These are phyloP conservation scores for Nakazawaea siamensis DNA, from an alignment of 805 yeast genomes.

Conservation along the genomic window DNA sequence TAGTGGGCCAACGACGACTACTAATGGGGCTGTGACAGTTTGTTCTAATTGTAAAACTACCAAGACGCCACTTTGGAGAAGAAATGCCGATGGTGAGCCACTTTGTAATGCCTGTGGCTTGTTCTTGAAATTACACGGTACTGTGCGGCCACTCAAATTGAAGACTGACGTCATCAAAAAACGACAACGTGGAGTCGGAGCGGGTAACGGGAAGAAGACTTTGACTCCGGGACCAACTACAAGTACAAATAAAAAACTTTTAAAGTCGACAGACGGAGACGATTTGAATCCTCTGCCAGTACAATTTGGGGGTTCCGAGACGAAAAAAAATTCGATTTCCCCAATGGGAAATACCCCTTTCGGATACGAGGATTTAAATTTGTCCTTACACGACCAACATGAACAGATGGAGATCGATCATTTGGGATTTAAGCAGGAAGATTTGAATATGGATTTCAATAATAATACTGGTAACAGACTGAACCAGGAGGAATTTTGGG, in stretches of 20 bases:
- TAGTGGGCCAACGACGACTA: too few relatives aligned
- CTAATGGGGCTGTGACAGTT: conserved; percentile 17
- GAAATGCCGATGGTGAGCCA: conserved; percentile 88
- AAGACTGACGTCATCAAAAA: conserved; percentile 91
- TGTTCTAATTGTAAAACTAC: conserved; percentile 90
- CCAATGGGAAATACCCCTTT: too few relatives aligned
- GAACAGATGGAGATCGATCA: conserved; percentile 7
- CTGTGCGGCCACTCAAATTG: conserved; percentile 81
- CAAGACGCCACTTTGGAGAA: conserved; percentile 92
- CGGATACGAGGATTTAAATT: background rate
- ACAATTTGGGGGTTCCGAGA: too few relatives aligned
- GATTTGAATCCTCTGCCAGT: conserved; percentile 40
- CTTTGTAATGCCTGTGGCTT: conserved; percentile 95
- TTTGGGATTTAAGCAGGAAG: conserved; percentile 6
- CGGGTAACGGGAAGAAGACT: conserved; percentile 11
- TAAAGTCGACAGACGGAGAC: conserved; percentile 33
- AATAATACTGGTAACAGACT: too few relatives aligned
- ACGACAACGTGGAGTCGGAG: conserved; percentile 56
- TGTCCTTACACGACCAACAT: background rate
- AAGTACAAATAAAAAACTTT: conserved; percentile 1
- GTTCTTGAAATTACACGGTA: conserved; percentile 89
- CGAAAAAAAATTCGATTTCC: too few relatives aligned
- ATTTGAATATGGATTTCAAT: too few relatives aligned
- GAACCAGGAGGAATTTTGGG: too few relatives aligned
- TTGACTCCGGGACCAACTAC: conserved; percentile 10